A percentile compares a stretch with the other conserved stretches of the same genome.
These are phyloP conservation scores for Geranium incanum DNA, from an alignment of 441 rosid species.

Conservation along the genomic window DNA sequence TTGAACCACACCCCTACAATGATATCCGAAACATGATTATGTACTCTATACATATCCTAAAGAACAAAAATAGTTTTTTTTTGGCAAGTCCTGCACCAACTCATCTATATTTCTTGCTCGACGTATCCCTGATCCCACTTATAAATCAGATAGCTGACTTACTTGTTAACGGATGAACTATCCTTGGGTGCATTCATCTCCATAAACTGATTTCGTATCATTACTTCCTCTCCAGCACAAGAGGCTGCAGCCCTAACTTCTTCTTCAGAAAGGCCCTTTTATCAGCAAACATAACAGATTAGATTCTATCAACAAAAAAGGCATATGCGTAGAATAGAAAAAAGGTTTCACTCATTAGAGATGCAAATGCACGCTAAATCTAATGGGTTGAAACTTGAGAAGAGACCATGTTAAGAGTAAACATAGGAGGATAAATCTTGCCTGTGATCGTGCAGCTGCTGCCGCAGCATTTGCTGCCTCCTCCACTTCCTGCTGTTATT, in stretches of 20 bases:
- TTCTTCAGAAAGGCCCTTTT: slow-evolving; percentile 95
- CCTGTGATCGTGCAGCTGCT: slow-evolving; percentile 89
- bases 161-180: slow-evolving; percentile 91
- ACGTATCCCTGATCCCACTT: neutral
- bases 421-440: slow-evolving; percentile 23
- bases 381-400: neutral
- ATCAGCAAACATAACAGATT: slow-evolving; percentile 27
- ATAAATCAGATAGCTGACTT: slow-evolving; percentile 28
- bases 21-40: neutral
- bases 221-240: slow-evolving; percentile 97
- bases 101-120: neutral
- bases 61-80: neutral
- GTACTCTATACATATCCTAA: neutral
- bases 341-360: neutral
- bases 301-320: slow-evolving; percentile 16
- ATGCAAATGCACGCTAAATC: neutral
- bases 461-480: slow-evolving; percentile 98
- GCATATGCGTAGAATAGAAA: neutral
- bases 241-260: slow-evolving; percentile 90
- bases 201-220: slow-evolving; percentile 83
- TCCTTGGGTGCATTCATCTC: slow-evolving; percentile 99
- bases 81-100: neutral
- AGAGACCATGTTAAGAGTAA: slow-evolving; percentile 13
- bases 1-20: slow-evolving; percentile 11
- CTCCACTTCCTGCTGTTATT: slow-evolving; percentile 95